Percentiles rank a stretch among this genome's conserved stretches.
Conservation (phyloP, 2,329 filamentous ascomycete species). For the Proliferodiscus dingleyae region DNA sequence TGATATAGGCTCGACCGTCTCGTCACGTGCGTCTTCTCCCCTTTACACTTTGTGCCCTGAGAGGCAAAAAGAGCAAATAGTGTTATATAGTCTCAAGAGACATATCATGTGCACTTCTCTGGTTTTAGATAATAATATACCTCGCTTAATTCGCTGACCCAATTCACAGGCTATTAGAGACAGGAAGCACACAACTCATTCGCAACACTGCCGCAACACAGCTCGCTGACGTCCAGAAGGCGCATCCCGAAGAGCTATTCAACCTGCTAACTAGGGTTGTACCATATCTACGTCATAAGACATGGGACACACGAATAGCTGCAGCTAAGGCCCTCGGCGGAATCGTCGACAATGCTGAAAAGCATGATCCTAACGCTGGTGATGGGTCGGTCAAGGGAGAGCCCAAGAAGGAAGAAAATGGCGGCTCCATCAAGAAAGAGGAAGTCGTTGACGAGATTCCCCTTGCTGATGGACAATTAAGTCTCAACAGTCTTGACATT, state of each 20-base stretch:
- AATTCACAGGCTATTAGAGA: conserved; percentile 76
- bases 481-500: conserved; percentile 71
- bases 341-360: conserved; percentile 82
- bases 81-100: background rate
- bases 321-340: conserved; percentile 91
- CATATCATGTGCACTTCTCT: background rate
- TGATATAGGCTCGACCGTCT: conserved; percentile 68
- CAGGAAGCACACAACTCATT: conserved; percentile 91
- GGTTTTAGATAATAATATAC: background rate
- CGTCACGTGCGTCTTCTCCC: conserved; percentile 65
- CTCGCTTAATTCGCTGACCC: conserved; percentile 12
- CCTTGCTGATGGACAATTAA: conserved; percentile 53
- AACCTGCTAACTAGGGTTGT: conserved; percentile 90
- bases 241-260: conserved; percentile 95
- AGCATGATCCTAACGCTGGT: conserved; percentile 81
- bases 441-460: conserved; percentile 47
- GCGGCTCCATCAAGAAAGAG: conserved; percentile 49
- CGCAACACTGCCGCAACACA: conserved; percentile 96
- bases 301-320: conserved; percentile 93
- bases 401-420: conserved; percentile 35
- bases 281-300: conserved; percentile 91
- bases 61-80: background rate
- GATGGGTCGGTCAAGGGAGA: conserved; percentile 52
- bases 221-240: conserved; percentile 95
- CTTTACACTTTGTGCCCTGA: background rate